A percentile compares a stretch with the other conserved stretches of the same genome.
Evolutionary conservation across 2,329 filamentous ascomycete genomes (phyloP).

Genomic region (Trichocomaceae sp.): DNA sequence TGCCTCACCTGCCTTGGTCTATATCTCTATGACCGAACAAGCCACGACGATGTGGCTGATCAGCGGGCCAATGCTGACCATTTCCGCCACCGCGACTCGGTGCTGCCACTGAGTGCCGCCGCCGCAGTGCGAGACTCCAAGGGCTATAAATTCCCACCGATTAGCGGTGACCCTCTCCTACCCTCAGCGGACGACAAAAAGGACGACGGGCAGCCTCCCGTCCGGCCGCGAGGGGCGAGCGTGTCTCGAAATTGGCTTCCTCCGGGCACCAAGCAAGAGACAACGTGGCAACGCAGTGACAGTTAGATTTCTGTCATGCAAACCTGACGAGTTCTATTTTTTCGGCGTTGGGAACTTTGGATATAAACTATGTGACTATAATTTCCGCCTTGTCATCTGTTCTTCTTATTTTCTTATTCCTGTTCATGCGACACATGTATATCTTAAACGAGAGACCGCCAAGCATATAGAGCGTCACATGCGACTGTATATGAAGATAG

Average conservation of each 20-base stretch:
- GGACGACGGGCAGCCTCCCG: conserved; percentile 40
- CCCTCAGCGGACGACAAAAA: conserved; percentile 31
- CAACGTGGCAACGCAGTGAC: conserved; percentile 63
- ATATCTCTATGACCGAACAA: conserved; percentile 92
- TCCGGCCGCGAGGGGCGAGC: conserved; percentile 35
- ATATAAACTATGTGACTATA: background rate
- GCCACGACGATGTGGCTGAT: conserved; percentile 80
- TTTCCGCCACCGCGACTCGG: conserved; percentile 54
- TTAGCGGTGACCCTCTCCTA: conserved; percentile 18
- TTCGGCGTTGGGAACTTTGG: conserved; percentile 4
- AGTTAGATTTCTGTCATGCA: conserved; percentile 15
- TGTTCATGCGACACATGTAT: background rate
- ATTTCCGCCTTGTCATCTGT: background rate
- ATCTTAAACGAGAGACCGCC: background rate
- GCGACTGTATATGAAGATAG: background rate
- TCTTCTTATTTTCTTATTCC: background rate
- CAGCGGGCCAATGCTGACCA: conserved; percentile 61
- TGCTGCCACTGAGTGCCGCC: conserved; percentile 59
- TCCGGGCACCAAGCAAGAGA: conserved; percentile 76
- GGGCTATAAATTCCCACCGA: conserved; percentile 30
- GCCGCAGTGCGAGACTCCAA: conserved; percentile 27
- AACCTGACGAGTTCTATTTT: background rate
- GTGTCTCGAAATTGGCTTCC: conserved; percentile 55
- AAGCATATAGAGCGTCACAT: background rate
- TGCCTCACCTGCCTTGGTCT: conserved; percentile 82